Evolutionary conservation across 1,284 basidiomycete genomes (phyloP), one percentile per base, ranked within the genome.

Genomic region (Somion occarium): DNA sequence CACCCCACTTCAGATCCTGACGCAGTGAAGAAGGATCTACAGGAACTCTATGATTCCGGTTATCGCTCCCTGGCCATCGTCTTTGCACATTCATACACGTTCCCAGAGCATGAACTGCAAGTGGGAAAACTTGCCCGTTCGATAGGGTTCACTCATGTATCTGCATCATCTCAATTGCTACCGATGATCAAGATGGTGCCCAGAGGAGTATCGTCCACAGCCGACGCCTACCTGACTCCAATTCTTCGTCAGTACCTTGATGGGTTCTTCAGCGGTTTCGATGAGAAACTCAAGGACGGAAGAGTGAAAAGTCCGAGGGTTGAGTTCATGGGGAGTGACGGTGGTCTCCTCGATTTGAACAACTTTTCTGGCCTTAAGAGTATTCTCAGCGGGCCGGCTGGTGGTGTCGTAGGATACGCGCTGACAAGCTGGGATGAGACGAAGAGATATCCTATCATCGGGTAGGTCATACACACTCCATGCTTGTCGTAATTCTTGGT

Each of bases 151-250:
- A 74, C 73, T 2, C 91, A 97, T 52, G 82, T 98, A 58, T 96
- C 93, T 3, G 82, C 93, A 58, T 96, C 93, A 0, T 88, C 91
- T 1, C 82, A 88, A 56, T 79, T 98, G 5, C 81, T 94, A 50
- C 91, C 96, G 2, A 95, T 96, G 92, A 95, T 97, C 72, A 91
- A 91, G 69, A 89, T 97, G 79, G 92, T 98, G 3, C 88, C 93
- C 0, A 86, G 96, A 3, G 96, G 93, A 0, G 85, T 91, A 2
- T 95, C 92, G 0, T 86, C 92, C 0, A 97, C 93, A 0, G 96
- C 94, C 0, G 96, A 99, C 61, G 97, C 96, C 1, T 99, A 99
- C 66, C 82, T 98, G 25, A 98, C 95, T 0, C 96, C 95, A 1
- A 89, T 97, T 44, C 70, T 98, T 30, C 74, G 80, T 20, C 77